phyloP scores from a whole-genome alignment of 2,329 filamentous ascomycete species.

The Clarireedia hainanense region DNA sequence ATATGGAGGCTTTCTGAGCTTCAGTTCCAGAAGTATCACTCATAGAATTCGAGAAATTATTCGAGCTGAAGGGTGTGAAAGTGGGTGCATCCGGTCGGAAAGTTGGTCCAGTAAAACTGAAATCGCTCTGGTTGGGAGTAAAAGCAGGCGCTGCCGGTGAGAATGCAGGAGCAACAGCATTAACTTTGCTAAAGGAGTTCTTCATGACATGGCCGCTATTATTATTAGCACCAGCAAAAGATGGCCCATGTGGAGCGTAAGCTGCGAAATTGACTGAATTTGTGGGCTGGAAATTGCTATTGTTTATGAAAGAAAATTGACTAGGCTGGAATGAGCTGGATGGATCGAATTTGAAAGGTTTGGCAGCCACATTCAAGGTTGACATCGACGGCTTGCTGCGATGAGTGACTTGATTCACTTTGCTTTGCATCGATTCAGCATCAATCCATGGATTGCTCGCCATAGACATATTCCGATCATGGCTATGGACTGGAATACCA shows the following conservation, averaged over 20 bases:
- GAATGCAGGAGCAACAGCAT: conserved; percentile 50
- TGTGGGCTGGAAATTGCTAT: conserved; percentile 37
- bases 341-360: conserved; percentile 73
- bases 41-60: conserved; percentile 38
- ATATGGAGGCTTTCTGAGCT: conserved; percentile 45
- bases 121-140: conserved; percentile 56
- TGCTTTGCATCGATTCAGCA: conserved; percentile 35
- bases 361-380: conserved; percentile 80
- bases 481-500: conserved; percentile 40
- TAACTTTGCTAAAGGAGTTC: conserved; percentile 45
- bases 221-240: conserved; percentile 30
- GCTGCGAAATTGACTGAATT: conserved; percentile 14
- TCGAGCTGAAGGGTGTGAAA: conserved; percentile 55
- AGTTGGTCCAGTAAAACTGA: conserved; percentile 62
- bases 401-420: conserved; percentile 44
- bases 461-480: conserved; percentile 48
- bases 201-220: conserved; percentile 24
- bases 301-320: conserved; percentile 43
- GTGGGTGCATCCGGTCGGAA: conserved; percentile 71
- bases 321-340: conserved; percentile 40
- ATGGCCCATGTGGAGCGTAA: conserved; percentile 22
- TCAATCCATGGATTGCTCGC: conserved; percentile 58
- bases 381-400: conserved; percentile 64
- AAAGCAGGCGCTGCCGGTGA: conserved; percentile 40
- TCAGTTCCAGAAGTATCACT: conserved; percentile 40